phyloP scores from a whole-genome alignment of 352 stramenopile species.

The Phytophthora tentaculata region DNA sequence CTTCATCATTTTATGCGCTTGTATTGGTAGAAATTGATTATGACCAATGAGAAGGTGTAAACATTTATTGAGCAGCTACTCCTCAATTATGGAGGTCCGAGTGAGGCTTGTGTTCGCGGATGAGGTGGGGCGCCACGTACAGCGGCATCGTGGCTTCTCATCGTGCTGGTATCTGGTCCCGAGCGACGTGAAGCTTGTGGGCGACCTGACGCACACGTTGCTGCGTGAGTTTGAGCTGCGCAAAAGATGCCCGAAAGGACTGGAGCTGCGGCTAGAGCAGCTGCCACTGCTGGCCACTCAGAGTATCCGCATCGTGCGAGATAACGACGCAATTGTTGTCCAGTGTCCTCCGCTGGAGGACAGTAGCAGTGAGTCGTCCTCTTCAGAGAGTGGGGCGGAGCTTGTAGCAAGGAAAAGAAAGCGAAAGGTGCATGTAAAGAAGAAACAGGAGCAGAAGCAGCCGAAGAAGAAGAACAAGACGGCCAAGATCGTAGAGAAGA shows the following conservation, averaged over 20 bases:
- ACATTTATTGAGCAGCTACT: slow-evolving; percentile 1
- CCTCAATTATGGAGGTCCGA: slow-evolving; percentile 18
- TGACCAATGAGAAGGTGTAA: slow-evolving; percentile 8
- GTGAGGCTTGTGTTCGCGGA: slow-evolving; percentile 64
- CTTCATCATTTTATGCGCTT: not conserved
- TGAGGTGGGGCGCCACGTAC: slow-evolving; percentile 53
- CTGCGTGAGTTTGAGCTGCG: slow-evolving; percentile 61
- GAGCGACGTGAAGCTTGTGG: slow-evolving; percentile 49
- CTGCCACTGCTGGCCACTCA: slow-evolving; percentile 68
- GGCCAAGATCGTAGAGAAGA: too few species aligned
- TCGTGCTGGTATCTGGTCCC: slow-evolving; percentile 78
- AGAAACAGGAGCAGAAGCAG: slow-evolving; percentile 12
- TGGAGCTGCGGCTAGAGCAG: slow-evolving; percentile 67
- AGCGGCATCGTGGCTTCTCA: slow-evolving; percentile 53
- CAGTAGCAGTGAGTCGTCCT: slow-evolving; percentile 8
- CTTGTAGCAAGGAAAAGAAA: slow-evolving; percentile 16
- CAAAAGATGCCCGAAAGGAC: slow-evolving; percentile 45
- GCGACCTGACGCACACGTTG: slow-evolving; percentile 66
- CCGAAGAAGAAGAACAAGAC: slow-evolving; percentile 19
- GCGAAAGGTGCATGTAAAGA: slow-evolving; percentile 12
- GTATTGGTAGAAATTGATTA: slow-evolving; percentile 12
- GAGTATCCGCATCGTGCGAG: slow-evolving; percentile 60
- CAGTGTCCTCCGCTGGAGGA: slow-evolving; percentile 40
- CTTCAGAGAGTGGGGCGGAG: slow-evolving; percentile 18
- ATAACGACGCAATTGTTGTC: slow-evolving; percentile 65